phyloP scores from a whole-genome alignment of 106 monocot species.

The Narthecium ossifragum region DNA sequence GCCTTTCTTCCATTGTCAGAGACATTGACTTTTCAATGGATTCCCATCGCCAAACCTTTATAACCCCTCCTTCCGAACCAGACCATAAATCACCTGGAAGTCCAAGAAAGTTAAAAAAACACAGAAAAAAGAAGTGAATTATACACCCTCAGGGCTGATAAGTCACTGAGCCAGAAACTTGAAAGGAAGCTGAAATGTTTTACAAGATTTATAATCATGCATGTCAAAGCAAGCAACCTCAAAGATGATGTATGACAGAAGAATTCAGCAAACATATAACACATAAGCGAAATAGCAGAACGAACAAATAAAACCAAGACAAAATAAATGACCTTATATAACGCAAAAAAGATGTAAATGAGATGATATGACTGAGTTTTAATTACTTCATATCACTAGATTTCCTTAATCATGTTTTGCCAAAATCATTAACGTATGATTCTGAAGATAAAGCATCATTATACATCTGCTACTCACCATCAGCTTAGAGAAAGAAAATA shows the following conservation, averaged over 20 bases:
- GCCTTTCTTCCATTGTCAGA: constrained; percentile 61
- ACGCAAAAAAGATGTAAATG: too few relatives aligned
- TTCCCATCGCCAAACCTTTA: constrained; percentile 95
- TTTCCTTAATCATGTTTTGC: too few relatives aligned
- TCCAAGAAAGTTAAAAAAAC: not conserved
- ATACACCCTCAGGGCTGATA: not conserved
- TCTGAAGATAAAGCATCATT: too few relatives aligned
- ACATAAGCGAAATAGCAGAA: not conserved
- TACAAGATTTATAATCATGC: not conserved
- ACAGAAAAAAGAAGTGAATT: not conserved
- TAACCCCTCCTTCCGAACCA: constrained; percentile 70
- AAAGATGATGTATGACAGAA: not conserved
- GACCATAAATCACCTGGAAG: constrained; percentile 92
- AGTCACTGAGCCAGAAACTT: not conserved
- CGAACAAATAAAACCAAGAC: too few relatives aligned
- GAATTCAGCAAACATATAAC: not conserved
- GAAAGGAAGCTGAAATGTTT: not conserved
- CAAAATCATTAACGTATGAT: too few relatives aligned
- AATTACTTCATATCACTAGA: too few relatives aligned
- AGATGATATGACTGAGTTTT: too few relatives aligned
- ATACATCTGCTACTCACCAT: too few relatives aligned
- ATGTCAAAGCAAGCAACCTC: not conserved
- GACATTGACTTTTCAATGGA: constrained; percentile 72
- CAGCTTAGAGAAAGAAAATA: too few relatives aligned
- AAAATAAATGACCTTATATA: too few relatives aligned